Base-by-base conservation (phyloP, 164 flowering plant species). In the Malania oleifera region DNA sequence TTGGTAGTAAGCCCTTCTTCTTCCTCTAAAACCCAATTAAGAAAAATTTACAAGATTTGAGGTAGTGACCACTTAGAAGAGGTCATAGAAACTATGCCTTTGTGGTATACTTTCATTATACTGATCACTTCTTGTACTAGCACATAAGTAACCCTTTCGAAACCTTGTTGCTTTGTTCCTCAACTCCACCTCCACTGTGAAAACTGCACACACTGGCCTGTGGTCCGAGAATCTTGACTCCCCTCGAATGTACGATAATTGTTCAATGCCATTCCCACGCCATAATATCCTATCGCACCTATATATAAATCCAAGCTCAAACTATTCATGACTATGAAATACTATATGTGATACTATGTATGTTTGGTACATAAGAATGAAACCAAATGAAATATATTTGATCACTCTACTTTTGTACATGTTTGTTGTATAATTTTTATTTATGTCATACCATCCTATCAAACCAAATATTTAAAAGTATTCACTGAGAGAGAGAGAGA, bases 201-300 rank as follows among this genome's bases (percentile, higher is more conserved):
- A 95, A 1, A 79, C 80, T 0, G 89, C 80, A 68, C 95, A 95
- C 1, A 91, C 99, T 0, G 99, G 97, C 54, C 96, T 75, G 67
- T 95, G 99, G 67, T 95, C 97, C 0, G 99, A 95, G 55, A 95
- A 84, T 71, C 95, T 85, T n/a, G 99, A 95, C 55, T 95, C 99
- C 3, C 89, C 89, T 0, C 99, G 84, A 12, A 79, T 69, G 52
- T 93, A 95, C 0, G 81, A 76, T 51, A 83, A 51, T 38, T 88
- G 96, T 29, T 95, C 89, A 1, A 88, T 81, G 31, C 95, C 89
- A 11, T 70, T 39, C 0, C 99, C 99, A 12, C 73, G 70, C 99
- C 99, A 95, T 11, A 95, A 40, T 62, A 95, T 88, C 62, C 97
- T 78, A 53, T 91, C 99, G 60, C 99, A 95, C 99, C 99, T 93